These are phyloP conservation scores for Phylloporus sp. DNA, from an alignment of 1,284 basidiomycete genomes.

Conservation along the genomic window DNA sequence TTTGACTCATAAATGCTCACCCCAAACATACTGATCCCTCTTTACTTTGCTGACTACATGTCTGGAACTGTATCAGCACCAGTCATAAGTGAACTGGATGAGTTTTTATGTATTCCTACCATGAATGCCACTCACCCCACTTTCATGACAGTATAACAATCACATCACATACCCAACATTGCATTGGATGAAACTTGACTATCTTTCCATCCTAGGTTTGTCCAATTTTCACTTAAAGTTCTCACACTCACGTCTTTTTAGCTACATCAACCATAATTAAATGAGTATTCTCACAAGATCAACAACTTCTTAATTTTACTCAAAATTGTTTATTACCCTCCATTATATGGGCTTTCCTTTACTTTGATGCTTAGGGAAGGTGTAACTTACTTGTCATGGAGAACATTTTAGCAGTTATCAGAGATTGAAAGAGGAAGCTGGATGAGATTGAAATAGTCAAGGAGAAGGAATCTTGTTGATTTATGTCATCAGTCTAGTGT, in stretches of 20 bases:
- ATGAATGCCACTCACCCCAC: not conserved
- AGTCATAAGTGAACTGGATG: not conserved
- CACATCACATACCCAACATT: not conserved
- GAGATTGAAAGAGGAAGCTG: not conserved
- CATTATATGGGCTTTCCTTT: not conserved
- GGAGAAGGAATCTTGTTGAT: not conserved
- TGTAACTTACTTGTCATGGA: not conserved
- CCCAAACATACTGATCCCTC: not conserved
- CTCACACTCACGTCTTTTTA: not conserved
- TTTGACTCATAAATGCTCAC: not conserved
- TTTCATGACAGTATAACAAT: not conserved
- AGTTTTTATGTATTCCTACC: not conserved
- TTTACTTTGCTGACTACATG: not conserved
- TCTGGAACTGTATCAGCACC: not conserved
- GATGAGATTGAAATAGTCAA: not conserved
- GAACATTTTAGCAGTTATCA: not conserved
- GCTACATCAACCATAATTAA: slow-evolving; percentile 1
- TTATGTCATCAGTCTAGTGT: not conserved
- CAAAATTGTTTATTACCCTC: not conserved
- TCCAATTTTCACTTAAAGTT: not conserved
- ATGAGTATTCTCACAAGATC: not conserved
- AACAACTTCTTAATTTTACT: not conserved
- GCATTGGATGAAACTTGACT: not conserved
- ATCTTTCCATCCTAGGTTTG: not conserved
- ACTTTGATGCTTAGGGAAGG: not conserved